A percentile compares a stretch with the other conserved stretches of the same genome.
These are phyloP conservation scores for Colletotrichum plurivorum DNA, from an alignment of 2,329 filamentous ascomycete species.

Conservation along the genomic window DNA sequence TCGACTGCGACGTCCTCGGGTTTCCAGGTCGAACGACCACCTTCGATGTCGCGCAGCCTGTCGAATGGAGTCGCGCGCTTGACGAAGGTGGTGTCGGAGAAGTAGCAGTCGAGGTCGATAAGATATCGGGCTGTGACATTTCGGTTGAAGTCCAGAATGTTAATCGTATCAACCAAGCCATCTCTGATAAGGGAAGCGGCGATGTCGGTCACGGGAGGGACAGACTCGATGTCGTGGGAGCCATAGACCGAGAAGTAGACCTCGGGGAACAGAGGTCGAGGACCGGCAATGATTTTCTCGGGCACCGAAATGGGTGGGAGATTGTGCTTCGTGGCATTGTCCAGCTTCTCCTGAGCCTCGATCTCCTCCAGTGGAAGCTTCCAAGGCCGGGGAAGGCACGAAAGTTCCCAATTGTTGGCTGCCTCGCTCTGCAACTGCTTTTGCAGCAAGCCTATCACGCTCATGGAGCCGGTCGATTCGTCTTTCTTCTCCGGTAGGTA, in stretches of 20 bases:
- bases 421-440: conserved; percentile 87
- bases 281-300: conserved; percentile 79
- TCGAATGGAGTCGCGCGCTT: conserved; percentile 95
- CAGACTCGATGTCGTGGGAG: conserved; percentile 89
- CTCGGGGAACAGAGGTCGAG: conserved; percentile 88
- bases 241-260: conserved; percentile 94
- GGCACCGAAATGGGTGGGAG: conserved; percentile 85
- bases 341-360: conserved; percentile 72
- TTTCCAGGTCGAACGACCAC: conserved; percentile 87
- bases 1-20: conserved; percentile 98
- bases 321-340: conserved; percentile 77
- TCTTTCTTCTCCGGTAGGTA: conserved; percentile 78
- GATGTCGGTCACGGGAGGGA: conserved; percentile 82
- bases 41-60: conserved; percentile 79
- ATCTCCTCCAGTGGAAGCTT: conserved; percentile 73
- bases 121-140: conserved; percentile 88
- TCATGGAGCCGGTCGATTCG: conserved; percentile 74
- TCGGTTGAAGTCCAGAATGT: conserved; percentile 93
- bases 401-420: conserved; percentile 80
- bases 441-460: conserved; percentile 85
- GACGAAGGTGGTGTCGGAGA: conserved; percentile 89
- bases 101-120: conserved; percentile 96
- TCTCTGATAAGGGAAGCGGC: conserved; percentile 89
- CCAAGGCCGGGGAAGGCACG: conserved; percentile 78
- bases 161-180: conserved; percentile 91